Evolutionary conservation across 2,329 filamentous ascomycete genomes (phyloP), one percentile per base, ranked within the genome.

Genomic region (Diaporthe sp.): DNA sequence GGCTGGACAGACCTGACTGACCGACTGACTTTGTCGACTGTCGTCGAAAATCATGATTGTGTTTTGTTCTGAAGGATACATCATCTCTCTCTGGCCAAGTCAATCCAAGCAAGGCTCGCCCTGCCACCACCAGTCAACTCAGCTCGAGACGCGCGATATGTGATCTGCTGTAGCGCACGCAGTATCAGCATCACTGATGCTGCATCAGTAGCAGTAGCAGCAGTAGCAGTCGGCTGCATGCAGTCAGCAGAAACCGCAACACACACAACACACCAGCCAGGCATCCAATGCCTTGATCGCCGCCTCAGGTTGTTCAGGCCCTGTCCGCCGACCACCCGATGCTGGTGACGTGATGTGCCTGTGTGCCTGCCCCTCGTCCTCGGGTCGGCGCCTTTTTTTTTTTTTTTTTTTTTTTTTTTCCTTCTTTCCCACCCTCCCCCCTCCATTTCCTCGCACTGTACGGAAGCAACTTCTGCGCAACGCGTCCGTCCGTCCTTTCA

Each of bases 201-300:
- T 12, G 13, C 12, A 42, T 42, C 39, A 42, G 58, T n/a, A 44
- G 37, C 13, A 58, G 55, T 22, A 39, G 55, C 22, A 27, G 37
- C 25, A 30, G 39, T 32, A 47, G 59, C 39, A 65, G 39, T 42
- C 27, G 59, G 61, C 42, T 50, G 61, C 42, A 65, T 65, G 61
- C 61, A 65, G 61, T 65, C 61, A 65, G 61, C 61, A 65, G 22
- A 50, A 65, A 65, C 42, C 58, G 61, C 61, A 65, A 50, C 61
- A n/a, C 61, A 65, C 61, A 65, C 61, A 35, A 65, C 58, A 50
- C 42, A 50, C 17, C 27, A 50, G 27, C 42, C 42, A 35, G 19
- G 42, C 61, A 50, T 37, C 61, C 61, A 65, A 65, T 65, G 27
- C 42, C 61, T 65, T 65, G 61, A 65, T 65, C 19, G 61, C 42